Evolutionary conservation across 441 rosid genomes (phyloP), one percentile per base, ranked within the genome.

Genomic region (Arabidopsis hybrid): DNA sequence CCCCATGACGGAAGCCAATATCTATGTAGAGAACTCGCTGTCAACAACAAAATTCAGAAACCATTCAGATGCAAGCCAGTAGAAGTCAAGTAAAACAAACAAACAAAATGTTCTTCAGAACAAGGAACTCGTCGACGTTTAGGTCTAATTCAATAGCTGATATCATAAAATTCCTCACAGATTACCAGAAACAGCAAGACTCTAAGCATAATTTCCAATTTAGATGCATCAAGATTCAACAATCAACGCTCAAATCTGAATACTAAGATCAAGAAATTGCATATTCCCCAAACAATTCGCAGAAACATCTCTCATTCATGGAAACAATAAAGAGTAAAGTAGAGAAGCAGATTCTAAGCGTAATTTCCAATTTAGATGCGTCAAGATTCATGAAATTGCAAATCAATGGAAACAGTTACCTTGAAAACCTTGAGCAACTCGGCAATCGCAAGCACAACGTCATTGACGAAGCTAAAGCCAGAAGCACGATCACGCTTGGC

Each of bases 11-110:
- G 29, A 84, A 92, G 79, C 91, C 97, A 50, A 92, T 90, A 77
- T 92, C 97, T 21, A 92, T 88, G 68, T 90, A 92, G 7, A 92
- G 79, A 18, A 92, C 97, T 72, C 97, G 87, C 96, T 92, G 91
- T 76, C 72, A 45, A n/a, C 17, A 45, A 56, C 42, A 63, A 69
- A 56, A 77, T 60, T 18, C 60, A 70, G 32, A 9, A 49, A 56
- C 8, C 49, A 69, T 51, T 77, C 62, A 13, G 47, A 40, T 40
- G 5, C 8, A 35, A 26, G 29, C 29, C 29, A 34, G 36, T 34
- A 34, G 7, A 35, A 7, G 8, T 35, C 39, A 35, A 35, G 9
- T 7, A 8, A 7, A 35, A 35, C 2, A 35, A 35, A 40, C 42
- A 8, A 8, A 40, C n/a, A 40, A 40, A 40, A 40, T 35, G 39